phyloP scores from a whole-genome alignment of 2,329 filamentous ascomycete genomes.

The Colletotrichum magnum region DNA sequence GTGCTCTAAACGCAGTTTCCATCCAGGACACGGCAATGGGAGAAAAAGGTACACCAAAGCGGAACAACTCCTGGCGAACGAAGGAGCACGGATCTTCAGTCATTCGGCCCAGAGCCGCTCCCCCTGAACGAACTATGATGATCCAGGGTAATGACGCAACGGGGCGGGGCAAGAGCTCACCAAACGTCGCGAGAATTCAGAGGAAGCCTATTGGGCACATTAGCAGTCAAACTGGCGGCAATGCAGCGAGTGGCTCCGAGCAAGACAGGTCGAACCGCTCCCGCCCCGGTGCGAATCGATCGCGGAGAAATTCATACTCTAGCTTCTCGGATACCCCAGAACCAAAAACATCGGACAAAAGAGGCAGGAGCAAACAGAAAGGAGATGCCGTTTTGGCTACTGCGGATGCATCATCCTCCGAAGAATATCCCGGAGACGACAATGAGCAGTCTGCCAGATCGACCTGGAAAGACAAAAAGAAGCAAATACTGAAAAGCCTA shows the following conservation, averaged over 20 bases:
- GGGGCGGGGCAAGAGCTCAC: slow-evolving; percentile 21
- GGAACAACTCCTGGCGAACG: slow-evolving; percentile 6
- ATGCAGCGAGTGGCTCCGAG: slow-evolving; percentile 23
- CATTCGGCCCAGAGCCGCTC: slow-evolving; percentile 3
- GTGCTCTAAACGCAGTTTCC: slow-evolving; percentile 59
- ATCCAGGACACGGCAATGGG: slow-evolving; percentile 34
- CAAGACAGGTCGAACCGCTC: slow-evolving; percentile 22
- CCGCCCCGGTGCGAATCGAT: neutral
- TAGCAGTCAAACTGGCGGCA: neutral
- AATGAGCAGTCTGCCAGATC: slow-evolving; percentile 57
- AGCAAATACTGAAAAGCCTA: slow-evolving; percentile 79
- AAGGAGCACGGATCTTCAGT: slow-evolving; percentile 10
- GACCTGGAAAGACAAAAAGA: slow-evolving; percentile 74
- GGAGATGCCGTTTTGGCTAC: slow-evolving; percentile 55
- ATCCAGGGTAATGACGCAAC: slow-evolving; percentile 28
- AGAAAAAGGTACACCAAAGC: slow-evolving; percentile 32
- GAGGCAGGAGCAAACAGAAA: slow-evolving; percentile 47
- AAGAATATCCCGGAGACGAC: slow-evolving; percentile 54
- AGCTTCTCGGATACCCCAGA: slow-evolving; percentile 25
- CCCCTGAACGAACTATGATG: neutral
- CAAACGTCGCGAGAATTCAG: slow-evolving; percentile 23
- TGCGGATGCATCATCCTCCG: slow-evolving; percentile 63
- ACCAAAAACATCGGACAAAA: slow-evolving; percentile 2
- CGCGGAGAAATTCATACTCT: slow-evolving; percentile 12
- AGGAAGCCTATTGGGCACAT: slow-evolving; percentile 30